Evolutionary conservation across 1,284 basidiomycete species (phyloP).

Genomic region (Peniophora sp.): DNA sequence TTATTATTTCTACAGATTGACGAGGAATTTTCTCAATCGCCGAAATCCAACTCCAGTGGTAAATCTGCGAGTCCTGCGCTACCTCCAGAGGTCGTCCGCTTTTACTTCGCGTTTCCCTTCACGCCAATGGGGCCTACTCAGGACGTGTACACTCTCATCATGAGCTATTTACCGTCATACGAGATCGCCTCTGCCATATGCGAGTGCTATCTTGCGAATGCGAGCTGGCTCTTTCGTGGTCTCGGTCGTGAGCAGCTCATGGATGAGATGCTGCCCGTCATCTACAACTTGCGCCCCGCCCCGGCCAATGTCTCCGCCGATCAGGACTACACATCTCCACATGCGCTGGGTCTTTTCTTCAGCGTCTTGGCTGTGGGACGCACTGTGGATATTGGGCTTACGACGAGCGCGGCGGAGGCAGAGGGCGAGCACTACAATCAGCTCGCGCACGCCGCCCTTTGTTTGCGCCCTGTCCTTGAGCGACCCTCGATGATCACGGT

Average conservation of each 20-base stretch:
- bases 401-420: conserved; percentile 9
- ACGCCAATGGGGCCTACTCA: conserved; percentile 44
- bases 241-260: conserved; percentile 41
- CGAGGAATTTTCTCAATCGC: conserved; percentile 15
- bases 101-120: conserved; percentile 58
- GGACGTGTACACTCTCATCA: conserved; percentile 39
- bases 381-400: conserved; percentile 12
- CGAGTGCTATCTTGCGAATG: conserved; percentile 47
- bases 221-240: conserved; percentile 49
- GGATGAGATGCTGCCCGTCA: conserved; percentile 41
- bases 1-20: conserved; percentile 13
- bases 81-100: conserved; percentile 37
- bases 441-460: conserved; percentile 23
- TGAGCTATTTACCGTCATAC: conserved; percentile 37
- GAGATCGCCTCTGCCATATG: conserved; percentile 37
- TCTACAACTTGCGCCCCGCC: conserved; percentile 12
- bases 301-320: neutral
- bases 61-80: conserved; percentile 26
- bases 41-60: conserved; percentile 23
- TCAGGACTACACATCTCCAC: conserved; percentile 10
- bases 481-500: conserved; percentile 27
- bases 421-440: conserved; percentile 20
- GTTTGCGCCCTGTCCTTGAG: conserved; percentile 25
- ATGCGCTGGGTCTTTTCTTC: conserved; percentile 15
- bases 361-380: conserved; percentile 15